A percentile compares a stretch with the other conserved stretches of the same genome.
These are phyloP conservation scores for Diplodia corticola DNA, from an alignment of 2,329 filamentous ascomycete genomes.

Conservation along the genomic window DNA sequence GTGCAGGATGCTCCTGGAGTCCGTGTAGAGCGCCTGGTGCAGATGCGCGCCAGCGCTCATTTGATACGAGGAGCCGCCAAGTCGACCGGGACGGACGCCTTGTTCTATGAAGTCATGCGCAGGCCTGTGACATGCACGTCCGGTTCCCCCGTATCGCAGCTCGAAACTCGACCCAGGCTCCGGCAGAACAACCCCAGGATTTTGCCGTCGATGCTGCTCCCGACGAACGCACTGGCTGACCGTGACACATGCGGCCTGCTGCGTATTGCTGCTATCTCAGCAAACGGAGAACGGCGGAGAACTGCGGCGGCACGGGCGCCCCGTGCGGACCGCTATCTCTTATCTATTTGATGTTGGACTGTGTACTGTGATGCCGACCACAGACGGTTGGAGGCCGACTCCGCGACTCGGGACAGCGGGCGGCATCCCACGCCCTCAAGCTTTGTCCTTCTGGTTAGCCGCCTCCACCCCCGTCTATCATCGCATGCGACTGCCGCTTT, in stretches of 20 bases:
- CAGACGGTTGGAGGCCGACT: not conserved
- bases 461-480: not conserved
- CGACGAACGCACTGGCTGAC: too few relatives aligned
- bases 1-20: not conserved
- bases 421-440: not conserved
- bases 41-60: not conserved
- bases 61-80: not conserved
- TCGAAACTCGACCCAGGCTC: too few relatives aligned
- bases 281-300: not conserved
- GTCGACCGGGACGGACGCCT: not conserved
- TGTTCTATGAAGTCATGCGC: too few relatives aligned
- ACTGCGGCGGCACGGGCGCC: not conserved
- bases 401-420: not conserved
- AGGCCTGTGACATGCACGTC: too few relatives aligned
- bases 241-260: too few relatives aligned
- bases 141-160: too few relatives aligned
- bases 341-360: not conserved
- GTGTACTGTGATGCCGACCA: too few relatives aligned
- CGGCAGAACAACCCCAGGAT: too few relatives aligned
- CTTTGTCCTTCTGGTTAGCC: not conserved
- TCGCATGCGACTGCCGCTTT: constrained; percentile 10
- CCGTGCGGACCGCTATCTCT: not conserved
- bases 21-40: not conserved
- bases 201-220: too few relatives aligned
- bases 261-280: not conserved